Evolutionary conservation across 331 rosid genomes (phyloP).

Genomic region (Phaseolus coccineus): DNA sequence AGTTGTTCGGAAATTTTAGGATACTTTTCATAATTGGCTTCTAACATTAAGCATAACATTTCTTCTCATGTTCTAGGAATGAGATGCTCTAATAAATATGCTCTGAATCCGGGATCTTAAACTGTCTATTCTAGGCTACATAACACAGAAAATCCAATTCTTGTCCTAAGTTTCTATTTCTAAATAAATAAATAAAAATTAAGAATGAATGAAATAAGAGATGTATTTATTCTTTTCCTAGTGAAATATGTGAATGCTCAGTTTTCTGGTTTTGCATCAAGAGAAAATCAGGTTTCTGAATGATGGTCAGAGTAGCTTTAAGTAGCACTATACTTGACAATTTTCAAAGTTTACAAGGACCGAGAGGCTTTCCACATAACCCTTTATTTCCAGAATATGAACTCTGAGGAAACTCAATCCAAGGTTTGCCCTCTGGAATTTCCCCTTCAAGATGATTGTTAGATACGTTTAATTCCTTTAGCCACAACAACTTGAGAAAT

Average conservation of each 20-base stretch:
- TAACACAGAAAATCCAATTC: neutral
- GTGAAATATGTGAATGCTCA: neutral
- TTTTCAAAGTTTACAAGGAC: conserved; percentile 52
- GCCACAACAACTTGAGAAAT: conserved; percentile 53
- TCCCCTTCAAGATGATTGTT: conserved; percentile 67
- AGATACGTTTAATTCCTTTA: conserved; percentile 61
- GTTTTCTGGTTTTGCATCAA: neutral
- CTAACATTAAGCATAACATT: neutral
- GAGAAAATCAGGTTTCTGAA: neutral
- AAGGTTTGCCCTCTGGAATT: conserved; percentile 62
- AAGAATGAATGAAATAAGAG: conserved; percentile 6
- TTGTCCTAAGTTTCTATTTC: neutral
- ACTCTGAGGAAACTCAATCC: conserved; percentile 60
- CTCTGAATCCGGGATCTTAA: neutral
- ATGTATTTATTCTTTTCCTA: neutral
- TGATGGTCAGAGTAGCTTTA: neutral
- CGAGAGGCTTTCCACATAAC: conserved; percentile 70
- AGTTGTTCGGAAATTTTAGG: neutral
- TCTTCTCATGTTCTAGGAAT: neutral
- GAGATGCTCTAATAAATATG: neutral
- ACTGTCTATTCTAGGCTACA: neutral
- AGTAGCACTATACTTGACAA: neutral
- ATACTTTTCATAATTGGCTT: neutral
- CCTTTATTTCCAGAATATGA: conserved; percentile 63
- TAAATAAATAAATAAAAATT: neutral